Evolutionary conservation across 192 early-diverging fungal genomes (phyloP).

Genomic region (Entomortierella lignicola): DNA sequence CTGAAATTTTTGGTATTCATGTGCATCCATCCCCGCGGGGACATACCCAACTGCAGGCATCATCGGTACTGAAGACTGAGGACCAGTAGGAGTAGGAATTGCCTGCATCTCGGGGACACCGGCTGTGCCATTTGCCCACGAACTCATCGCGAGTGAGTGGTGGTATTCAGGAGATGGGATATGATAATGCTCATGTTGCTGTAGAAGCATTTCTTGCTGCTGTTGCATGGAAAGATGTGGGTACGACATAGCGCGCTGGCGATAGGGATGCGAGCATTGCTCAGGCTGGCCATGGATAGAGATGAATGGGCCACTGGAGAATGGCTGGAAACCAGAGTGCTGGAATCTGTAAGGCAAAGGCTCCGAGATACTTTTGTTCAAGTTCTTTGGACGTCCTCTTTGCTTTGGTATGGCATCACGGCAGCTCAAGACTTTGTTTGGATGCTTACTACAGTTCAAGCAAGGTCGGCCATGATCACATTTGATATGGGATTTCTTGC

Average conservation of each 20-base stretch:
- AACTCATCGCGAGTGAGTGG: background rate
- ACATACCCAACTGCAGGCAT: background rate
- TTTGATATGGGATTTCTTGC: slow-evolving; percentile 51
- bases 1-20: slow-evolving; percentile 8
- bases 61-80: background rate
- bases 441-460: slow-evolving; percentile 43
- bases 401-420: slow-evolving; percentile 44
- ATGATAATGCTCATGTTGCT: slow-evolving; percentile 6
- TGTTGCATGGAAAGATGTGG: background rate
- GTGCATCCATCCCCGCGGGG: background rate
- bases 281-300: slow-evolving; percentile 9
- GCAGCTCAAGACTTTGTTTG: slow-evolving; percentile 26
- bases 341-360: background rate
- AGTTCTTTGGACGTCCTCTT: slow-evolving; percentile 42
- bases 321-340: slow-evolving; percentile 9
- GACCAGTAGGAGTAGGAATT: background rate
- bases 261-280: no score
- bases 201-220: slow-evolving; percentile 1
- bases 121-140: background rate
- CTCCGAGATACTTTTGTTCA: slow-evolving; percentile 18
- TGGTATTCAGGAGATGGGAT: background rate
- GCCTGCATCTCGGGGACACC: slow-evolving; percentile 9
- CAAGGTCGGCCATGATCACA: slow-evolving; percentile 45
- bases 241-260: no score
- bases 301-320: background rate